Base-by-base conservation (phyloP, 192 early-diverging fungal species). In the Neocallimastix lanati region DNA sequence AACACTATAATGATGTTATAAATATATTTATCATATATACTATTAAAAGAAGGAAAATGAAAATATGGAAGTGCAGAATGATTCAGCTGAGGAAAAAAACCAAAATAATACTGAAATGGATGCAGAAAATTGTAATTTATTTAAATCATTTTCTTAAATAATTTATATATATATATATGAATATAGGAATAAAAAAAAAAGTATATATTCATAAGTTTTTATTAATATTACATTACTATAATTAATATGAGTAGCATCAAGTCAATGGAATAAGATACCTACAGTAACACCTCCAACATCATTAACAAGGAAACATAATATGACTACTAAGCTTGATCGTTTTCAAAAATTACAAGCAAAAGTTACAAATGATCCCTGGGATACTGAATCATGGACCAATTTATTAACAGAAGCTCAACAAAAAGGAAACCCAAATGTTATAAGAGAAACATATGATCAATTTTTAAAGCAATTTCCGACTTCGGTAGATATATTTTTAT, bases 381-480 rank as follows among this genome's bases (percentile, higher is more conserved):
- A 95, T 81, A 82, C 87, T 15, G 90, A 92, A 13, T 89, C 92
- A 29, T 95, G 93, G 93, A 78, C 83, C 29, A 83, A 83, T 2
- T 80, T 94, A 29, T 83, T 96, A 76, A 81, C 81, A 15, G 93
- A 93, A 67, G 86, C 88, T 29, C 86, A 90, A 36, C 79, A 84
- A 35, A 83, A 83, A n/a, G 88, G 86, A 30, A 89, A 94, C 77
- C 79, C 87, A 28, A 81, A 84, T 35, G 82, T 86, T 18, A 86
- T 92, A 3, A 83, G 92, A 40, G 88, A 92, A 28, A 84, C 88
- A 0, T 96, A 88, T 85, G 91, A 91, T 77, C 84, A 86, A 12
- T 90, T 94, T 29, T 78, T 95, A 30, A 87, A 90, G 80, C 88
- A 92, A 77, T 97, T 92, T 82, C 96, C 96, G 29, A 90, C 91